A percentile compares a stretch with the other conserved stretches of the same genome.
Conservation (phyloP, 2,329 filamentous ascomycete genomes). For the Ceratocystis albifundus region DNA sequence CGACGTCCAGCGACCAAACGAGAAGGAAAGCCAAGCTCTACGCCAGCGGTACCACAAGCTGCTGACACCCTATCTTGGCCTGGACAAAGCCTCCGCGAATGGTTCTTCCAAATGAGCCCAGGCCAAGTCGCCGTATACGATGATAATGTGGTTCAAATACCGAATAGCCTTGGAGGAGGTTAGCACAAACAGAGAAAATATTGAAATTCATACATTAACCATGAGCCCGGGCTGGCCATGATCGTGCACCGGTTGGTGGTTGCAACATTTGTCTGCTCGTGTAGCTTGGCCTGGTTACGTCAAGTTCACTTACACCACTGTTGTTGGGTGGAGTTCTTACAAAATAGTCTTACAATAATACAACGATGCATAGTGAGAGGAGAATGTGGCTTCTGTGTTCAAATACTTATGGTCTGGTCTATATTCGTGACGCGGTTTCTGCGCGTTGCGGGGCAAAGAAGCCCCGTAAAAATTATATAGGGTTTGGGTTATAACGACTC, state of each 20-base stretch:
- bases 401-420: background rate
- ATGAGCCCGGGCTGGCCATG: background rate
- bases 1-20: slow-evolving; percentile 33
- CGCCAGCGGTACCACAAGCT: slow-evolving; percentile 31
- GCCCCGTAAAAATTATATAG: background rate
- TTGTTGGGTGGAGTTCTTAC: too few relatives aligned
- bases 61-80: slow-evolving; percentile 31
- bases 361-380: background rate
- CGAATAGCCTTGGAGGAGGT: background rate
- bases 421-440: background rate
- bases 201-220: background rate
- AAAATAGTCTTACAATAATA: background rate
- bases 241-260: background rate
- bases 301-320: too few relatives aligned
- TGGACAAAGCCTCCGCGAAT: slow-evolving; percentile 26
- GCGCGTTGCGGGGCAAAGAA: slow-evolving; percentile 18
- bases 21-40: slow-evolving; percentile 38
- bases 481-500: background rate
- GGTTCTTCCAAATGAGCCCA: background rate
- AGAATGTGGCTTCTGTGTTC: background rate
- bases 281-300: too few relatives aligned
- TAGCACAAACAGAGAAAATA: background rate
- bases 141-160: background rate
- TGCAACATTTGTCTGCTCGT: background rate
- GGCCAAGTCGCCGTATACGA: background rate